Base-by-base conservation (phyloP, 768 basidiomycete species). In the Gautieria morchelliformis region DNA sequence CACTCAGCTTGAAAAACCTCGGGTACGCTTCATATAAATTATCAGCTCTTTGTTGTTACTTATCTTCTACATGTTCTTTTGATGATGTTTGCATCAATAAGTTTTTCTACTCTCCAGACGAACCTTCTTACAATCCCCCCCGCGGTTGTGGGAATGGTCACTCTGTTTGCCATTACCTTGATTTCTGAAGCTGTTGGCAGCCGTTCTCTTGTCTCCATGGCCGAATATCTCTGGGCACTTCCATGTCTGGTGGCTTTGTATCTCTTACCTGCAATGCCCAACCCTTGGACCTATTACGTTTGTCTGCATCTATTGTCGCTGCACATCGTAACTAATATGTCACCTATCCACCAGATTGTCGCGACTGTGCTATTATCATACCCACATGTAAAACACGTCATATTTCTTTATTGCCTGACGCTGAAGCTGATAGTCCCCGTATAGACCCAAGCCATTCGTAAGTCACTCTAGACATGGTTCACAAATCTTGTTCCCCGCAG, bases 61-160 rank as follows among this genome's bases (percentile, higher is more conserved):
- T 24, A 35, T 17, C 17, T 30, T 17, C 22, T 27, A n/a, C 45
- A n/a, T n/a, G 42, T 17, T 4, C 14, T 4, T 14, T 9, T 37
- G 14, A 37, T 14, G 35, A 37, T 37, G 35, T 9, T 2, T 37
- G 35, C 9, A 37, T 37, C 35, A n/a, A 27, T 22, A 30, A 80
- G 83, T 9, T 86, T 84, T 65, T 69, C 67, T 52, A 85, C 83
- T 5, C 80, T 84, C 64, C 64, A 75, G 45, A 79, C 79, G 19
- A 86, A 84, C 65, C 68, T 86, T 37, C 69, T 86, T 22, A 76
- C 75, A 5, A 84, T 86, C 56, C 84, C 83, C 0, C 76, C 74
- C 1, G 73, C 73, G 3, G 73, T 79, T 10, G 67, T 74, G 0
- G 78, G 76, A 6, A 81, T 83, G 44, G 47, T 82, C 20, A 75